These are phyloP conservation scores for Rhododendron vialii DNA, from an alignment of 148 eudicot species.

Conservation along the genomic window DNA sequence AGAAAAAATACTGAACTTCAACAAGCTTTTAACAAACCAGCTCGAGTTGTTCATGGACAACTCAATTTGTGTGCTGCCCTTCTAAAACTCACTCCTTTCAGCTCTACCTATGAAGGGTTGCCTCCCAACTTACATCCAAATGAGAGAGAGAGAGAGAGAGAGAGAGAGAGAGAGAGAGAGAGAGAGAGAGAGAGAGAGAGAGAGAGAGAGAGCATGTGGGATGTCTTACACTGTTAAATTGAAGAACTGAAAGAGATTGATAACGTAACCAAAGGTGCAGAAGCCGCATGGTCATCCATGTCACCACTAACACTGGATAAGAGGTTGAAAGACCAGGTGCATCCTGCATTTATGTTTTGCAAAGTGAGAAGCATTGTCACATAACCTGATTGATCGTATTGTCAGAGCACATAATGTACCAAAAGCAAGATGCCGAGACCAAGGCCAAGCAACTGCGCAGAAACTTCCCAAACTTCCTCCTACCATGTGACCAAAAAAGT, in stretches of 20 bases:
- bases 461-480: slow-evolving; percentile 99
- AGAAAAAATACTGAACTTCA: not conserved
- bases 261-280: slow-evolving; percentile 93
- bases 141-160: not conserved
- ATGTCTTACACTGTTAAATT: slow-evolving; percentile 60
- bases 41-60: not conserved
- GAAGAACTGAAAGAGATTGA: slow-evolving; percentile 78
- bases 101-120: not conserved
- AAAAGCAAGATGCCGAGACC: slow-evolving; percentile 75
- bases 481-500: slow-evolving; percentile 15
- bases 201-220: not conserved
- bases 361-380: not conserved
- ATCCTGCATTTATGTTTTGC: slow-evolving; percentile 39
- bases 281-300: slow-evolving; percentile 75
- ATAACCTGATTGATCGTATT: not conserved
- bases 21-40: not conserved
- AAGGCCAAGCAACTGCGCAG: slow-evolving; percentile 94
- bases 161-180: not conserved
- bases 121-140: not conserved
- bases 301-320: slow-evolving; percentile 45
- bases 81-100: not conserved
- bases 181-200: not conserved
- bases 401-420: slow-evolving; percentile 31
- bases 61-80: not conserved
- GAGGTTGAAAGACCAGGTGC: slow-evolving; percentile 66